Evolutionary conservation across 2,329 filamentous ascomycete genomes (phyloP).

Genomic region (Raffaelea albimanens): DNA sequence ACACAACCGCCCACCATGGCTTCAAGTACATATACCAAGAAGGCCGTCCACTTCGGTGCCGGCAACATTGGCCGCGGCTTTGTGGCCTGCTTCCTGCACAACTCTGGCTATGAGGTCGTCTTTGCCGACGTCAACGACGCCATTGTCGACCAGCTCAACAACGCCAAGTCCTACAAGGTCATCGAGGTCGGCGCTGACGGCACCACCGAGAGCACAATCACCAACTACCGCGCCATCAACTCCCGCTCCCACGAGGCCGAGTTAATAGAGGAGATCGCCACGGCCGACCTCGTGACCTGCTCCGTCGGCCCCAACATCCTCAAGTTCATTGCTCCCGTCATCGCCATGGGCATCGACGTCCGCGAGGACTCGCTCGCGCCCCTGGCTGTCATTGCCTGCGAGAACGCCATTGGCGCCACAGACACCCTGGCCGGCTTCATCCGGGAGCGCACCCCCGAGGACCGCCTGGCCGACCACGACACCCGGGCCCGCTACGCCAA

Average conservation of each 20-base stretch:
- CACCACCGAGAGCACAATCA: conserved; percentile 72
- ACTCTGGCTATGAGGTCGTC: conserved; percentile 90
- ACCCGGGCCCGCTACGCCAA: conserved; percentile 85
- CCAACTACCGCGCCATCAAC: conserved; percentile 96
- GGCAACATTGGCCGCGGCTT: conserved; percentile 83
- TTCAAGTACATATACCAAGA: neutral
- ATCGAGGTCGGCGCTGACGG: conserved; percentile 85
- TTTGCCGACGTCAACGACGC: conserved; percentile 89
- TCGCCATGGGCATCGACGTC: conserved; percentile 84
- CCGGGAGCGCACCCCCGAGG: conserved; percentile 61
- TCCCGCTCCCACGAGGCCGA: conserved; percentile 76
- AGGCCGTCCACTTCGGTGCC: conserved; percentile 51
- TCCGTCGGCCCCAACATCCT: conserved; percentile 94
- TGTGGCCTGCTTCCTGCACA: conserved; percentile 84
- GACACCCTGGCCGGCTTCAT: conserved; percentile 78
- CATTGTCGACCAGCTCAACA: conserved; percentile 72
- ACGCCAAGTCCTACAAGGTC: conserved; percentile 71
- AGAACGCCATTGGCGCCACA: conserved; percentile 94
- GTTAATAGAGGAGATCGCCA: conserved; percentile 74
- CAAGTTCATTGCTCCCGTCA: conserved; percentile 90
- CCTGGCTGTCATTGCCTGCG: conserved; percentile 88
- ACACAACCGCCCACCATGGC: neutral
- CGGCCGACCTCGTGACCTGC: conserved; percentile 87
- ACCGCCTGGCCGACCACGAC: conserved; percentile 58
- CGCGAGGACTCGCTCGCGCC: conserved; percentile 58